These are phyloP conservation scores for Onygenales sp. DNA, from an alignment of 2,329 filamentous ascomycete genomes.

Conservation along the genomic window DNA sequence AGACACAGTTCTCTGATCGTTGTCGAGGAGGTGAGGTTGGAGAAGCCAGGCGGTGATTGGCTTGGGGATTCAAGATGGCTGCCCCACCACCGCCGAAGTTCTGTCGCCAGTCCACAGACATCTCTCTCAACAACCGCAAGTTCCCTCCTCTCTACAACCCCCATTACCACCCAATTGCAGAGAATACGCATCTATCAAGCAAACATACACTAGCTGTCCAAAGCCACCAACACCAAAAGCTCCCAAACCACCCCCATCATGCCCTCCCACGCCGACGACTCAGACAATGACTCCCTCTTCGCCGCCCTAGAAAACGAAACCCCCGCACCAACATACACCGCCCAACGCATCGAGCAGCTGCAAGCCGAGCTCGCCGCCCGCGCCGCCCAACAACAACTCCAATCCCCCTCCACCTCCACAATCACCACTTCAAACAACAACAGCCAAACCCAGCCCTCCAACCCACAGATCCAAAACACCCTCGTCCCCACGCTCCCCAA, in stretches of 20 bases:
- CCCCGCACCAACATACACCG: constrained; percentile 43
- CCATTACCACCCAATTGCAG: too few species aligned
- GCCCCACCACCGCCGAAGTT: too few species aligned
- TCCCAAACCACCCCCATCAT: neutral
- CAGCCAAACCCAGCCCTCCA: neutral
- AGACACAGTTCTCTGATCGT: too few species aligned
- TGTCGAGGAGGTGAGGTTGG: too few species aligned
- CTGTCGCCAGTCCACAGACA: too few species aligned
- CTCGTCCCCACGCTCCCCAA: constrained; percentile 32
- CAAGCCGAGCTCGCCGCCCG: constrained; percentile 44
- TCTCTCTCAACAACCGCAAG: too few species aligned
- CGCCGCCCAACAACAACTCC: constrained; percentile 37
- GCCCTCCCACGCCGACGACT: constrained; percentile 11
- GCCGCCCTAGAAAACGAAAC: constrained; percentile 46
- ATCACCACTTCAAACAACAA: constrained; percentile 4
- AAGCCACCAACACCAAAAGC: neutral
- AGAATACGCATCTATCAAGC: neutral
- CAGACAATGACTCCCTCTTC: constrained; percentile 53
- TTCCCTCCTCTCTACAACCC: too few species aligned
- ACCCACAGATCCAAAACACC: constrained; percentile 3
- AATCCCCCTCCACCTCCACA: constrained; percentile 19
- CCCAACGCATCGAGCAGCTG: constrained; percentile 50
- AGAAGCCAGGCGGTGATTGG: too few species aligned
- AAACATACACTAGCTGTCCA: neutral
- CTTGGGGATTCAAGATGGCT: too few species aligned